phyloP scores from a whole-genome alignment of 306 rosid genomes.

The Prunus dulcis region DNA sequence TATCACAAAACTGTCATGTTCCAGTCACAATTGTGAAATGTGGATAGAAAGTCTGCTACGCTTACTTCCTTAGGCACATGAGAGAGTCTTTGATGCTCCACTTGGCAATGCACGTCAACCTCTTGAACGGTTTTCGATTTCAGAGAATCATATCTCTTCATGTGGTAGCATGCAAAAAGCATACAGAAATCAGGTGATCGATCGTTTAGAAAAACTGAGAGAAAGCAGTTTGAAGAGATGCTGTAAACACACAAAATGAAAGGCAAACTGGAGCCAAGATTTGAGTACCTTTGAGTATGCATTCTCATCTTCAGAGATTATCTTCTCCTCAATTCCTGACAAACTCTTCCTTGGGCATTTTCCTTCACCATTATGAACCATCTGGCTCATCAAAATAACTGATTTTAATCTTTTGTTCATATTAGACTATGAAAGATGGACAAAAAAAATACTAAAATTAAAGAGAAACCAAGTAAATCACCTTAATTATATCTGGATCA shows the following conservation, averaged over 20 bases:
- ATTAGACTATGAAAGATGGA: neutral
- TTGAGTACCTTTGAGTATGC: constrained; percentile 37
- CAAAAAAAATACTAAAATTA: neutral
- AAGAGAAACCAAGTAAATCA: constrained; percentile 13
- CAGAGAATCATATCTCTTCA: constrained; percentile 49
- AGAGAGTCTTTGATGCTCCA: constrained; percentile 24
- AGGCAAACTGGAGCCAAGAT: neutral
- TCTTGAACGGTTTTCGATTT: constrained; percentile 35
- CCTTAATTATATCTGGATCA: constrained; percentile 79
- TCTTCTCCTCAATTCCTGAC: constrained; percentile 57
- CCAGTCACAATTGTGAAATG: no score
- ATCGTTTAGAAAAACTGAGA: neutral
- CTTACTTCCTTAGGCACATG: constrained; percentile 47
- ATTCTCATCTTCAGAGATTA: constrained; percentile 52
- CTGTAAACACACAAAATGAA: neutral
- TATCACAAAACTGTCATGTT: neutral
- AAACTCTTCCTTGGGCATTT: constrained; percentile 44
- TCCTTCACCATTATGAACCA: constrained; percentile 78
- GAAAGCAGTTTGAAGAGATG: neutral
- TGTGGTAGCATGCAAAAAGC: neutral
- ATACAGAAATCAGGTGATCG: neutral
- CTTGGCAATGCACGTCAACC: constrained; percentile 21
- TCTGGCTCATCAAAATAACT: constrained; percentile 45
- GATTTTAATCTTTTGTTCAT: constrained; percentile 5
- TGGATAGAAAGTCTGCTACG: constrained; percentile 14